These are phyloP conservation scores for Avena sativa DNA, from an alignment of 176 grass and related monocot genomes.

Conservation along the genomic window DNA sequence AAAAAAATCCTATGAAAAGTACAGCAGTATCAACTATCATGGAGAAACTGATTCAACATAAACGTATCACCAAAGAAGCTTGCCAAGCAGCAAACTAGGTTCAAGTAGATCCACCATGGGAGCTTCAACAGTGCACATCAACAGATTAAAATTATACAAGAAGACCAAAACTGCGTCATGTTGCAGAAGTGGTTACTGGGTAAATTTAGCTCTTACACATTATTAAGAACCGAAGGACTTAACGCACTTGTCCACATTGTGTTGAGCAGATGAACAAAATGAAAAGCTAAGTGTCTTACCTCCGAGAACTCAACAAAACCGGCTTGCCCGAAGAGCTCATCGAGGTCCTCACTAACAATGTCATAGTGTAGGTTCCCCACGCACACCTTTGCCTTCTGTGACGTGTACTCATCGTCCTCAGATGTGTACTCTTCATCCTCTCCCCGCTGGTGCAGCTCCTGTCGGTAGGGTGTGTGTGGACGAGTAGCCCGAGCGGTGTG, in stretches of 20 bases:
- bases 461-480: neutral
- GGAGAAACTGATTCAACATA: neutral
- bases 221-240: neutral
- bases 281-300: neutral
- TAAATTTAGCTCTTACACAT: neutral
- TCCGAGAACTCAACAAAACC: neutral
- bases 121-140: neutral
- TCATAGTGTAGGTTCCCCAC: constrained; percentile 4
- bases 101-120: neutral
- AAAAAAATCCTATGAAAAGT: neutral
- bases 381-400: neutral
- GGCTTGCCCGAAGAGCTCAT: neutral
- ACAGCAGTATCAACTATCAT: neutral
- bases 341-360: neutral
- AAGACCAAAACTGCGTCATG: neutral
- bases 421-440: constrained; percentile 33
- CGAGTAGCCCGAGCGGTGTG: neutral
- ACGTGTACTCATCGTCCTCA: neutral
- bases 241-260: neutral
- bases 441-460: neutral
- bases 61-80: neutral
- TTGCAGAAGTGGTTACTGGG: neutral
- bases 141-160: neutral
- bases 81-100: neutral
- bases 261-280: neutral